Evolutionary conservation across 2,329 filamentous ascomycete genomes (phyloP), one percentile per base, ranked within the genome.

Genomic region (Incumbomyces delicatus): DNA sequence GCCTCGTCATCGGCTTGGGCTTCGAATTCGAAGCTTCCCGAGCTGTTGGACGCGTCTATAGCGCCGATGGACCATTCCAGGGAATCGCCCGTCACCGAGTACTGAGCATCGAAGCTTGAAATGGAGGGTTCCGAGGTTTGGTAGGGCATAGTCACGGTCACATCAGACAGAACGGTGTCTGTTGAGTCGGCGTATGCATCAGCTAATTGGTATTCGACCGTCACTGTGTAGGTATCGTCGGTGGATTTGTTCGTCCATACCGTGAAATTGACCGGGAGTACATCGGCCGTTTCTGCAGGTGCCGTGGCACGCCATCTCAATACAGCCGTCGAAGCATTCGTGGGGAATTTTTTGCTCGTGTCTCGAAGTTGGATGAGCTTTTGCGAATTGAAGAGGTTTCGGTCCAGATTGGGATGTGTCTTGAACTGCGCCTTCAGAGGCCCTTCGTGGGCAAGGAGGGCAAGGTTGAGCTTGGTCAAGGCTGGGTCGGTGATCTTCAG

Each of bases 361-460:
- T 96, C 94, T 67, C 85, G 88, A 66, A 96, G 83, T 67, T 96
- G 92, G 54, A 98, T 90, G 20, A 77, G 70, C 63, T 87, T 92
- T 58, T 81, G 79, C 62, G 75, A 83, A 62, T 82, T 88, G 75
- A 96, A 98, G 11, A 86, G 73, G 45, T 78, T 77, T 63, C 87
- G 89, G 70, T 98, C 90, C 46, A 98, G 90, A 63, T 96, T 96
- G 44, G 92, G 92, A 64, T 98, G 92, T 33, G 90, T 92, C 58
- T 88, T 85, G 72, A 95, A 92, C 64, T 95, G 88, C 14, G 84
- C 89, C 37, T 53, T 58, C 12, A 57, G 41, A 2, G 56, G 54
- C 50, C 87, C 87, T 36, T 88, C 74, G 51, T 83, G 80, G 29
- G 88, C 81, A 32, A 77, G 75, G 33, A 96, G 76, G 56, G 81